Evolutionary conservation across 1,284 basidiomycete genomes (phyloP).

Genomic region (Earliella scabrosa): DNA sequence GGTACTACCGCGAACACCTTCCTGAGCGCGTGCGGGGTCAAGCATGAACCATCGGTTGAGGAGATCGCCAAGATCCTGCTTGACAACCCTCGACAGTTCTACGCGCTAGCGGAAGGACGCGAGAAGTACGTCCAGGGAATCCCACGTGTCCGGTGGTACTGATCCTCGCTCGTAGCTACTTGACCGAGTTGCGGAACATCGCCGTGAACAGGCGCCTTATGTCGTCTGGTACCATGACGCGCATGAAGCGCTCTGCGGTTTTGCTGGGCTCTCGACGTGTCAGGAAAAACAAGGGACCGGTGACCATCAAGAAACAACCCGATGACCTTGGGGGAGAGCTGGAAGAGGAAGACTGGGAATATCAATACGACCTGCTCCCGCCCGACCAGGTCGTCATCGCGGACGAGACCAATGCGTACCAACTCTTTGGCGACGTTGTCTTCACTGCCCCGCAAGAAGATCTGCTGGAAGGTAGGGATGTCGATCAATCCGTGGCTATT

Average conservation of each 20-base stretch:
- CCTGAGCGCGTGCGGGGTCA: constrained; percentile 86
- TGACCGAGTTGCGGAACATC: constrained; percentile 85
- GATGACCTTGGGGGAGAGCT: constrained; percentile 35
- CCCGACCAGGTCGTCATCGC: constrained; percentile 73
- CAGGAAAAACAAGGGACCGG: constrained; percentile 38
- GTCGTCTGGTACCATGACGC: constrained; percentile 54
- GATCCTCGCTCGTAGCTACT: constrained; percentile 56
- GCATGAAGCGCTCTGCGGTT: constrained; percentile 75
- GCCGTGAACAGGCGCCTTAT: constrained; percentile 77
- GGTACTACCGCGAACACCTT: constrained; percentile 85
- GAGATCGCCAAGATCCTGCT: constrained; percentile 74
- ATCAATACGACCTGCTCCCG: constrained; percentile 64
- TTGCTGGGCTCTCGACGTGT: constrained; percentile 74
- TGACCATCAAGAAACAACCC: constrained; percentile 35
- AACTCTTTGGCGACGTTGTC: constrained; percentile 77
- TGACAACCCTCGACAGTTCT: constrained; percentile 71
- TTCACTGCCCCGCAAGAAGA: constrained; percentile 93
- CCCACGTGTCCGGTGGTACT: not conserved
- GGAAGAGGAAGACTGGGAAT: constrained; percentile 71
- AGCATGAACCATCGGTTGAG: constrained; percentile 86
- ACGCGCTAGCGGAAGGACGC: constrained; percentile 64
- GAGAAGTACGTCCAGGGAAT: constrained; percentile 52
- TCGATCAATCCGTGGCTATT: constrained; percentile 7
- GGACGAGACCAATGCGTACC: constrained; percentile 80
- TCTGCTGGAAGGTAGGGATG: constrained; percentile 64